Conservation (phyloP, 1,284 basidiomycete species). For the Pulchroboletus neoregius region DNA sequence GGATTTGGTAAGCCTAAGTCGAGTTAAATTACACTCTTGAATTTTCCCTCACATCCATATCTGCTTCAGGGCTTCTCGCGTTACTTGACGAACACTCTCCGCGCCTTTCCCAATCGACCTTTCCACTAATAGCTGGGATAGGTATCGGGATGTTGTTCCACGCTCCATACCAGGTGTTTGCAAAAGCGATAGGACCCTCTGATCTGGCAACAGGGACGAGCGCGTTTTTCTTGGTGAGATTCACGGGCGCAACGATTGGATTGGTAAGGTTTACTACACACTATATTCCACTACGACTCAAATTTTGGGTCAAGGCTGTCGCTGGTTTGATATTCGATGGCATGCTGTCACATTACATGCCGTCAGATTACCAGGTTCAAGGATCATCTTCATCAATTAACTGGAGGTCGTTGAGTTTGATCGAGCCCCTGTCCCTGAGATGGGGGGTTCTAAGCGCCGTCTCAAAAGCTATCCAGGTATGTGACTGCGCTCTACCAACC, state of each 20-base stretch:
- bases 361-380: constrained; percentile 41
- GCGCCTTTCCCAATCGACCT: constrained; percentile 44
- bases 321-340: constrained; percentile 72
- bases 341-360: constrained; percentile 46
- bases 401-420: constrained; percentile 46
- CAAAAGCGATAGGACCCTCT: constrained; percentile 53
- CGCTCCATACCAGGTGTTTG: constrained; percentile 75
- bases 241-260: constrained; percentile 77
- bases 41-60: constrained; percentile 8
- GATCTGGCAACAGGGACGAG: constrained; percentile 75
- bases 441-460: constrained; percentile 42
- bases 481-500: constrained; percentile 12
- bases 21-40: constrained; percentile 1
- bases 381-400: constrained; percentile 48
- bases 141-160: constrained; percentile 80
- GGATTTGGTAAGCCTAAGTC: constrained; percentile 66
- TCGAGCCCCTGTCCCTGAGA: constrained; percentile 43
- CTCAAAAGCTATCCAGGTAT: constrained; percentile 53
- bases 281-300: constrained; percentile 13
- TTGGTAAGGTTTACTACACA: constrained; percentile 46
- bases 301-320: constrained; percentile 48
- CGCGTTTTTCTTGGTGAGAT: constrained; percentile 79
- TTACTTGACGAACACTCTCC: constrained; percentile 52
- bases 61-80: constrained; percentile 55
- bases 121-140: constrained; percentile 67